Evolutionary conservation across 2,329 filamentous ascomycete species (phyloP).

Genomic region (Microdochium trichocladiopsis): DNA sequence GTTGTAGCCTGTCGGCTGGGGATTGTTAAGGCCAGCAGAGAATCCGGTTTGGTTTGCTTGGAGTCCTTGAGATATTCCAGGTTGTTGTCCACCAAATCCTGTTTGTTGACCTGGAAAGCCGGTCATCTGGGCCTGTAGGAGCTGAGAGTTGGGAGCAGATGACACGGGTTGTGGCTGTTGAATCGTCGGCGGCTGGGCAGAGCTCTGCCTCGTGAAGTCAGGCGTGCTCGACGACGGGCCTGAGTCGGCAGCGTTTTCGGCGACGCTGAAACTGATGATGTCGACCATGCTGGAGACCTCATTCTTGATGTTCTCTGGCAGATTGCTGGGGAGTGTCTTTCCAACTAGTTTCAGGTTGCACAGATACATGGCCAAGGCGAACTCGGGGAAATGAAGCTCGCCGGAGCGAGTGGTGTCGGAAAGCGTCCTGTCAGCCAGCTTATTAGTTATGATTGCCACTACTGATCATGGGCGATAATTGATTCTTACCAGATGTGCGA

Average conservation of each 20-base stretch:
- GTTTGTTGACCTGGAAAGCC: conserved; percentile 51
- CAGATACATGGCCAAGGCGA: conserved; percentile 95
- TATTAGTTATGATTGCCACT: not conserved
- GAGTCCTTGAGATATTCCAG: conserved; percentile 36
- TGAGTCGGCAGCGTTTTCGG: conserved; percentile 60
- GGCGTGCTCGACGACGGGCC: conserved; percentile 57
- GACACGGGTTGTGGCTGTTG: conserved; percentile 32
- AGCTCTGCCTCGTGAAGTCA: conserved; percentile 54
- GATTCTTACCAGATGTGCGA: conserved; percentile 78
- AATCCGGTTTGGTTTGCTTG: conserved; percentile 67
- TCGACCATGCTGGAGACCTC: conserved; percentile 99
- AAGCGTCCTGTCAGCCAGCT: conserved; percentile 58
- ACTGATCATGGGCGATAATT: not conserved
- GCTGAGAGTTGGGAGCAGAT: conserved; percentile 31
- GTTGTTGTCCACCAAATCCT: conserved; percentile 47
- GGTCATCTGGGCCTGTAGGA: conserved; percentile 61
- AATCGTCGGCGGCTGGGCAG: conserved; percentile 43
- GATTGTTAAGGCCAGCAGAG: conserved; percentile 52
- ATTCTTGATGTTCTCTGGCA: conserved; percentile 86
- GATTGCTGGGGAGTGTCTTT: conserved; percentile 64
- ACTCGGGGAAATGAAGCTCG: conserved; percentile 94
- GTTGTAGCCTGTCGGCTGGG: conserved; percentile 71
- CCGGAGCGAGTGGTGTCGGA: conserved; percentile 95
- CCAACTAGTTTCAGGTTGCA: conserved; percentile 91
- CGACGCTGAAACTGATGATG: conserved; percentile 92